Evolutionary conservation across 2,329 filamentous ascomycete species (phyloP).

Genomic region (Alternaria brassicicola): DNA sequence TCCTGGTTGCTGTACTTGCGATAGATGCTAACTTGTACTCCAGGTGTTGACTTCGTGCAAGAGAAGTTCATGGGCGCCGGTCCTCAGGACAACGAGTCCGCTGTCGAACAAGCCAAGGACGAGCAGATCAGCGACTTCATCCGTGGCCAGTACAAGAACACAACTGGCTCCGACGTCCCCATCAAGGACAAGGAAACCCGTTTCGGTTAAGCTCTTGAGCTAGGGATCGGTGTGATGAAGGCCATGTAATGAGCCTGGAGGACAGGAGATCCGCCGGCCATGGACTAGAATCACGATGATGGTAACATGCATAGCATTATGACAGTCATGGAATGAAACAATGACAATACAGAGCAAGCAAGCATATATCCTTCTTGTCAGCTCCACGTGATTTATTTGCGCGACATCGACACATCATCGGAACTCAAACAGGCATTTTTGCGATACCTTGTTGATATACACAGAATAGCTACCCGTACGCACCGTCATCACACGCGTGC

Average conservation of each 20-base stretch:
- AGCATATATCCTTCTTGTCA: not conserved
- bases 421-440: not conserved
- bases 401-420: not conserved
- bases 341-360: not conserved
- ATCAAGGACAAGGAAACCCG: constrained; percentile 70
- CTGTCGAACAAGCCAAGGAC: constrained; percentile 82
- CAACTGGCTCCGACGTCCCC: constrained; percentile 71
- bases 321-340: constrained; percentile 18
- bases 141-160: constrained; percentile 70
- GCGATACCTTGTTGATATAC: not conserved
- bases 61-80: constrained; percentile 75
- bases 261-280: constrained; percentile 22
- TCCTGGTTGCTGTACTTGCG: not conserved
- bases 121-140: constrained; percentile 77
- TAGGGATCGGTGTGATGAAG: not conserved
- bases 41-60: constrained; percentile 79
- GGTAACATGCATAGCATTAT: constrained; percentile 6
- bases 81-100: constrained; percentile 62
- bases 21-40: constrained; percentile 3
- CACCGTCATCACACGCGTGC: not conserved
- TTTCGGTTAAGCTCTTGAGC: constrained; percentile 18
- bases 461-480: not conserved
- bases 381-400: not conserved
- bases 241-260: constrained; percentile 5
- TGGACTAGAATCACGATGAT: not conserved